Base-by-base conservation (phyloP, 441 rosid species). In the Mallotus japonicus region DNA sequence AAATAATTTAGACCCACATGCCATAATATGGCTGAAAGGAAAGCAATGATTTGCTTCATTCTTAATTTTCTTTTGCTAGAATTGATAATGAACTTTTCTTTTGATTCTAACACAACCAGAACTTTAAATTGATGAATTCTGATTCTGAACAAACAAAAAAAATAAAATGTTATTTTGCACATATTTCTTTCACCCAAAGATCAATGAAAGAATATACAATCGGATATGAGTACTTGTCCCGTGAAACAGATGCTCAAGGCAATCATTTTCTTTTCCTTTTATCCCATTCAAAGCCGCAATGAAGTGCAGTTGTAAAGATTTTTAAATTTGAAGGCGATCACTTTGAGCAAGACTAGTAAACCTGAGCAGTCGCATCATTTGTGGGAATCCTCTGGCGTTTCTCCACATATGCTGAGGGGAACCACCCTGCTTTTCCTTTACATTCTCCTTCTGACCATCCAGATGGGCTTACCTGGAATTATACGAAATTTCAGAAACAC, bases 381-480 rank as follows among this genome's bases (percentile, higher is more conserved):
- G 87, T 76, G 6, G 97, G 95, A 76, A 95, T 78, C 73, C 95
- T 88, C 77, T 90, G 94, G 67, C 99, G 91, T 82, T 84, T 89
- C 72, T 88, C 92, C 17, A 89, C 84, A 51, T 85, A 90, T 22
- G 85, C 89, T 47, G 83, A 88, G 55, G 96, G 95, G 89, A 95
- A 95, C 98, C 97, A 95, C 46, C 99, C 96, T 11, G 90, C 91
- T 75, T 85, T 82, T 34, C 98, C 98, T 28, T 86, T 83, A 85
- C 84, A 82, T 82, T 95, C 98, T 69, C 98, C 99, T 84, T 95
- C 93, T 0, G 99, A 90, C 99, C 99, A 95, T 67, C 99, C 99
- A 19, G 82, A 89, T 1, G 90, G 80, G 69, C 91, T 89, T 70
- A 95, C 97, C 99, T 92, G 86, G 64, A 70, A 22, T 66, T 47